Conservation (phyloP, 169 alveolate species). For the Babesia gibsoni region DNA sequence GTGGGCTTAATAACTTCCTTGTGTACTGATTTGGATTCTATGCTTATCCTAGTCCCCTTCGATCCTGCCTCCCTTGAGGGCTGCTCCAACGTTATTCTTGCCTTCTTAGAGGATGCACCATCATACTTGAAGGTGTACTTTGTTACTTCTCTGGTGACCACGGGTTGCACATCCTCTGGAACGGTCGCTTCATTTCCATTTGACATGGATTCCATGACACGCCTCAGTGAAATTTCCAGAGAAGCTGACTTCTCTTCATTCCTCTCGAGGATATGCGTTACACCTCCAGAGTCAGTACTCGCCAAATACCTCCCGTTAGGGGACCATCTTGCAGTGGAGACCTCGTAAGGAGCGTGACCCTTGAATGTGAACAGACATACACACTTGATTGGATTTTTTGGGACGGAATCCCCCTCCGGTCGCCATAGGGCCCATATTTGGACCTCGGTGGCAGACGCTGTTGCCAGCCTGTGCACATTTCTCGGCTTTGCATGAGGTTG, state of each 20-base stretch:
- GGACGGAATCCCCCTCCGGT: neutral
- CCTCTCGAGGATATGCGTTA: constrained; percentile 45
- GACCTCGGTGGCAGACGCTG: constrained; percentile 53
- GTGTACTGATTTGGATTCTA: constrained; percentile 45
- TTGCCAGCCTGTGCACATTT: constrained; percentile 53
- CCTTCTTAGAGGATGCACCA: constrained; percentile 36
- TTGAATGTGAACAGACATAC: constrained; percentile 46
- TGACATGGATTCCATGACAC: neutral
- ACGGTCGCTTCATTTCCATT: neutral
- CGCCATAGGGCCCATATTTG: constrained; percentile 63
- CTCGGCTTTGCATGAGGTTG: constrained; percentile 56
- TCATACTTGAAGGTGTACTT: constrained; percentile 61
- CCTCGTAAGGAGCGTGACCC: constrained; percentile 63
- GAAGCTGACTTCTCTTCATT: constrained; percentile 27
- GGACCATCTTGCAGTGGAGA: constrained; percentile 62
- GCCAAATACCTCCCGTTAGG: constrained; percentile 62
- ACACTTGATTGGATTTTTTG: constrained; percentile 16
- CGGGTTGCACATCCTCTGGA: neutral
- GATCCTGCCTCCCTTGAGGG: constrained; percentile 9
- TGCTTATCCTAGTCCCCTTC: constrained; percentile 7
- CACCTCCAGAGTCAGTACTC: constrained; percentile 65
- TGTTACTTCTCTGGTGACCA: constrained; percentile 24
- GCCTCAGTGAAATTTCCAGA: constrained; percentile 17
- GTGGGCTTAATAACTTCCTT: constrained; percentile 35
- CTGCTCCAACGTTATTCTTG: neutral